These are phyloP conservation scores for Calonectria ilicicola DNA, from an alignment of 2,329 filamentous ascomycete species.

Conservation along the genomic window DNA sequence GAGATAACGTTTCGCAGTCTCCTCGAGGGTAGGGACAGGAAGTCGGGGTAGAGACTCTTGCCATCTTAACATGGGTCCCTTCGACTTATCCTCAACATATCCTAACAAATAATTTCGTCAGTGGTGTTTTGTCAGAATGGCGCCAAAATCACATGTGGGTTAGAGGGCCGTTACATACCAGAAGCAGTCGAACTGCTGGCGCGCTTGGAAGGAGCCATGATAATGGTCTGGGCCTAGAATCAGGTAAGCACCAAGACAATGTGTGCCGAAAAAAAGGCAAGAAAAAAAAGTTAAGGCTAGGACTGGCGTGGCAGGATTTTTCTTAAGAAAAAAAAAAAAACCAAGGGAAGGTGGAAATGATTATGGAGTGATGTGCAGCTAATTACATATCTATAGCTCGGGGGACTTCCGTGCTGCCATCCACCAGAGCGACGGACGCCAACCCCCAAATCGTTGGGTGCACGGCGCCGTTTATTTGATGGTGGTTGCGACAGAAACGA, in stretches of 20 bases:
- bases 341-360: background rate
- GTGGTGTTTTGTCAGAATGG: background rate
- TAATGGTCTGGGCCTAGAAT: slow-evolving; percentile 39
- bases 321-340: no score
- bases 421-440: background rate
- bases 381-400: slow-evolving; percentile 3
- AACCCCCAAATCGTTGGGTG: background rate
- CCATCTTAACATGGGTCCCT: slow-evolving; percentile 85
- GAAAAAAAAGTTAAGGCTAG: background rate
- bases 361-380: background rate
- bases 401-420: background rate
- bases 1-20: slow-evolving; percentile 84
- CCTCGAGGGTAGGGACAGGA: slow-evolving; percentile 84
- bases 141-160: slow-evolving; percentile 11
- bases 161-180: slow-evolving; percentile 50
- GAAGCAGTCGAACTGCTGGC: slow-evolving; percentile 69
- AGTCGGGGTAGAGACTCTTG: slow-evolving; percentile 86
- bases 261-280: background rate
- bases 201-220: slow-evolving; percentile 66
- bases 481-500: background rate
- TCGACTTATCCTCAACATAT: slow-evolving; percentile 83
- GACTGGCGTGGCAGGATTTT: background rate
- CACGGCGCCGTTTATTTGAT: background rate
- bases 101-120: slow-evolving; percentile 59
- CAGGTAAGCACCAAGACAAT: background rate